These are phyloP conservation scores for Aleurites moluccanus DNA, from an alignment of 441 rosid species.

Conservation along the genomic window DNA sequence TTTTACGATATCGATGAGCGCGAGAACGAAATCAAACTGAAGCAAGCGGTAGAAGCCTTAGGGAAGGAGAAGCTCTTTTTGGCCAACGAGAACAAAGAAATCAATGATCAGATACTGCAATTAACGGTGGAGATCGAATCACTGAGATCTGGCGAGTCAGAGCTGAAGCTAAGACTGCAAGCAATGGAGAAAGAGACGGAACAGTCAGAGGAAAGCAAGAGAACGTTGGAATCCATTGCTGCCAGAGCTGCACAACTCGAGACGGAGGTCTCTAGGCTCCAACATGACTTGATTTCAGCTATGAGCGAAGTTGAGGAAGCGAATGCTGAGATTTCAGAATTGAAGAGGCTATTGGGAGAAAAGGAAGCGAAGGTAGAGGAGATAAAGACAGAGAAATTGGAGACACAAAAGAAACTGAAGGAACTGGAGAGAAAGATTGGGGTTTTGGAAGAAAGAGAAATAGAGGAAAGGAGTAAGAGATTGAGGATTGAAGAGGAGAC, in stretches of 20 bases:
- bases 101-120: constrained; percentile 37
- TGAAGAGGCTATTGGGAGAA: constrained; percentile 48
- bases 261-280: constrained; percentile 56
- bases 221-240: constrained; percentile 44
- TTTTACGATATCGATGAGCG: constrained; percentile 42
- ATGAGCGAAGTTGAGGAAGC: constrained; percentile 52
- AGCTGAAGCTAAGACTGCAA: constrained; percentile 39
- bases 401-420: constrained; percentile 52
- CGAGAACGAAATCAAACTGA: constrained; percentile 32
- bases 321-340: constrained; percentile 36
- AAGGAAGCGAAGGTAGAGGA: constrained; percentile 44
- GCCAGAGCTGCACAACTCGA: constrained; percentile 65
- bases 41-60: constrained; percentile 40
- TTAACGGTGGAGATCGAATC: constrained; percentile 40
- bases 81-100: constrained; percentile 35
- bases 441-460: constrained; percentile 51
- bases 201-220: constrained; percentile 47
- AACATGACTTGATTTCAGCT: constrained; percentile 53
- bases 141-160: constrained; percentile 37
- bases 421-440: constrained; percentile 73
- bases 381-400: constrained; percentile 52
- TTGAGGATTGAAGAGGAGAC: constrained; percentile 53
- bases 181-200: constrained; percentile 51
- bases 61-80: constrained; percentile 52
- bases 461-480: constrained; percentile 60